Evolutionary conservation across 2,329 filamentous ascomycete genomes (phyloP), one percentile per base, ranked within the genome.

Genomic region (Aspergillus ibericus): DNA sequence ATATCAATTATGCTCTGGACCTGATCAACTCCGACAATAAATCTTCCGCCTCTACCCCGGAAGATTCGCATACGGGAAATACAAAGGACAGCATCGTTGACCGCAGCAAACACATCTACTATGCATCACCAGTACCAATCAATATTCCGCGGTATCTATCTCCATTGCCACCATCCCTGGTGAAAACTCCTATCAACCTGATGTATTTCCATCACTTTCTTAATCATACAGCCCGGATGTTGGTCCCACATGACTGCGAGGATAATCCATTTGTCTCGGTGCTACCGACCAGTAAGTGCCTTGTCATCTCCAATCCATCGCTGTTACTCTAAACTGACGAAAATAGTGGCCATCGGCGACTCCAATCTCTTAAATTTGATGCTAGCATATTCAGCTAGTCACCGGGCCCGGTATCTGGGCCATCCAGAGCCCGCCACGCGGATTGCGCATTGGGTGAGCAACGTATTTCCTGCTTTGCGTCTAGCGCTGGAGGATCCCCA

Each of bases 301-400:
- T 20, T 35, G 22, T n/a, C 10, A 32, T 9, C 10, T 7, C 12
- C 8, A 10, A 7, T 8, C 1, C 25, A n/a, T 5, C 12, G 3
- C 3, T 12, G n/a, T 22, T 20, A 4, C 42, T 9, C 15, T 25
- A 80, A 22, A 78, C 83, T 55, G 79, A 85, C 65, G 42, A 74
- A 18, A 75, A 29, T 22, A 80, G 77, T 80, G 78, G 78, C 78
- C 5, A 72, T 79, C 50, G 70, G 72, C 59, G 70, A 72, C 53
- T 63, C 66, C 3, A 88, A 92, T 67, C 82, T 96, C 1, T 81
- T 96, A 53, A 90, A 90, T 63, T 79, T 96, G 32, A 79, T 95
- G 49, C 81, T 96, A 22, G 88, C 91, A 18, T 96, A 92, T 72
- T 92, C 90, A 66, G 91, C 91, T n/a, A 91, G 88, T 27, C 91